Conservation (phyloP, 768 basidiomycete species). For the Lactifluus subvellereus region DNA sequence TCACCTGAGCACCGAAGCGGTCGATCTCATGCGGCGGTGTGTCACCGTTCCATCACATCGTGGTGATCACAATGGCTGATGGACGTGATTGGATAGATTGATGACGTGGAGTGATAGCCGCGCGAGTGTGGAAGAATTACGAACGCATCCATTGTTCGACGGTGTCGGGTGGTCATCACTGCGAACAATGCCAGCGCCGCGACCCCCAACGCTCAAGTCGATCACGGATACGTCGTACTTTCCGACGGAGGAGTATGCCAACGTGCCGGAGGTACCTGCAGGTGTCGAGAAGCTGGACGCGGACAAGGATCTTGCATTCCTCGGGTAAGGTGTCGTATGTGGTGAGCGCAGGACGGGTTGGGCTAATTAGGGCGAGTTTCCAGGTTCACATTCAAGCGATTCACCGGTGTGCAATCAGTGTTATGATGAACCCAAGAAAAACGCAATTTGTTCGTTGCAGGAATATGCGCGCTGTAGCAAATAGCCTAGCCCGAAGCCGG, state of each 20-base stretch:
- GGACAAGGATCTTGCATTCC: conserved; percentile 54
- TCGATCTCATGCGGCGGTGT: conserved; percentile 83
- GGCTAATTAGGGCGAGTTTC: conserved; percentile 6
- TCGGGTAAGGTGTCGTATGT: conserved; percentile 36
- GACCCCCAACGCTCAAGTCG: conserved; percentile 86
- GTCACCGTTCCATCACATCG: neutral
- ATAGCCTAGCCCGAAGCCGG: neutral
- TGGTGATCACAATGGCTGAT: neutral
- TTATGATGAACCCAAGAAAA: conserved; percentile 4
- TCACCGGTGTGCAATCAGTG: conserved; percentile 35
- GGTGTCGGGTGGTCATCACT: conserved; percentile 92
- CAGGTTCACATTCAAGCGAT: conserved; percentile 78
- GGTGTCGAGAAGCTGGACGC: conserved; percentile 39
- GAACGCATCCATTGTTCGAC: conserved; percentile 85
- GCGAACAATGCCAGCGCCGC: conserved; percentile 86
- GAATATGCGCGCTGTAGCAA: neutral
- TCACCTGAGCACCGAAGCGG: conserved; percentile 86
- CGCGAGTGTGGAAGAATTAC: conserved; percentile 78
- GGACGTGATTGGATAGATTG: conserved; percentile 42
- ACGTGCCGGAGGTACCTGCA: conserved; percentile 49
- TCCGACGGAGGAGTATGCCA: conserved; percentile 90
- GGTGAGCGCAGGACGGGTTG: neutral
- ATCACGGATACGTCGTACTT: conserved; percentile 97
- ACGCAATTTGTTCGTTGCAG: neutral
- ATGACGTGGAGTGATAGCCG: conserved; percentile 82